These are phyloP conservation scores for Aureobasidium sp. DNA, from an alignment of 2,329 filamentous ascomycete species.

Conservation along the genomic window DNA sequence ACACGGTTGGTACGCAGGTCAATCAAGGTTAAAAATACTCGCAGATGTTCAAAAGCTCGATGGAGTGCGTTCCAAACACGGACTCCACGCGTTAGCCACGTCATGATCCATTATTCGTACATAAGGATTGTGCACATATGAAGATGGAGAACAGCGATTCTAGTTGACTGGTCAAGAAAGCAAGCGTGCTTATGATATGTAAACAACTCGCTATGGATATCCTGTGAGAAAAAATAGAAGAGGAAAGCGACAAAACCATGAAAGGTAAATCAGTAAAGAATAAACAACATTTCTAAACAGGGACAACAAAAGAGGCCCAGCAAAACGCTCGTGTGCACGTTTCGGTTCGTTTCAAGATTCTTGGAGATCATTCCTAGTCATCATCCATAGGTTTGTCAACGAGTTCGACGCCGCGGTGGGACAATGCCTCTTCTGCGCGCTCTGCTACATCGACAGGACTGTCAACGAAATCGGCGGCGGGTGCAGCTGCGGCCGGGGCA, in stretches of 20 bases:
- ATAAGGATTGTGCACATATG: not conserved
- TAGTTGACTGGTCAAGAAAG: not conserved
- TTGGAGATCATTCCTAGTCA: conserved; percentile 13
- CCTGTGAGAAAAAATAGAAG: not conserved
- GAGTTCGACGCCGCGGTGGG: conserved; percentile 53
- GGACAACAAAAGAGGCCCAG: not conserved
- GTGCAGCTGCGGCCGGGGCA: conserved; percentile 19
- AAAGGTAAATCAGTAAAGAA: not conserved
- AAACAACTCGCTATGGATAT: conserved; percentile 10
- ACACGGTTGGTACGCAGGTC: not conserved
- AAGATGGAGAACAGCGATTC: not conserved
- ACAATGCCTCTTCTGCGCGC: conserved; percentile 25
- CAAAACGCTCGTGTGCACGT: conserved; percentile 12
- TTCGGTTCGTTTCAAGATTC: conserved; percentile 9
- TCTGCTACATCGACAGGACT: conserved; percentile 18
- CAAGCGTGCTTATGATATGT: not conserved
- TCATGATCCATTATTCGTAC: not conserved
- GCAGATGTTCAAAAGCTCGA: not conserved
- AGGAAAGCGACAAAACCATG: not conserved
- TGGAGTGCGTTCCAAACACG: not conserved
- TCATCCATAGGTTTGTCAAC: conserved; percentile 69
- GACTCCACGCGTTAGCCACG: not conserved
- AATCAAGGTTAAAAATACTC: not conserved
- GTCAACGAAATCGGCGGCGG: conserved; percentile 24
- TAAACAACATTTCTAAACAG: conserved; percentile 6